A percentile compares a stretch with the other conserved stretches of the same genome.
These are phyloP conservation scores for Boehmeria nivea DNA, from an alignment of 306 rosid species.

Conservation along the genomic window DNA sequence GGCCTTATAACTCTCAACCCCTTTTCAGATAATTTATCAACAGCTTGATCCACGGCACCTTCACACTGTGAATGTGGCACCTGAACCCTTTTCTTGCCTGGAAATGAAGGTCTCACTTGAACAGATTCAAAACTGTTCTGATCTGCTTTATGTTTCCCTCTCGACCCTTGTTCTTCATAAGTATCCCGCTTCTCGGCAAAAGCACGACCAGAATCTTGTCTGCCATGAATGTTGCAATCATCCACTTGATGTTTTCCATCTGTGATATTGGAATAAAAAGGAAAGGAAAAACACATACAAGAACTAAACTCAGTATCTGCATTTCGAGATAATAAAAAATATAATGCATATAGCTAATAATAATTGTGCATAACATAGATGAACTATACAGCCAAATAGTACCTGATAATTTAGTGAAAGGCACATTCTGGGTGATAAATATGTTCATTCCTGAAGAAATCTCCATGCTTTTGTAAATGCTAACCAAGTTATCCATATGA, in stretches of 20 bases:
- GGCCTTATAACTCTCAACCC: conserved; percentile 21
- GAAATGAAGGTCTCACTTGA: conserved; percentile 64
- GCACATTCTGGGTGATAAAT: conserved; percentile 56
- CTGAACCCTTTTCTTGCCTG: conserved; percentile 87
- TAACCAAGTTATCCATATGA: conserved; percentile 84
- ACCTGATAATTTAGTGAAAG: conserved; percentile 53
- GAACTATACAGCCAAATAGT: neutral
- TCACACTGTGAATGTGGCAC: conserved; percentile 55
- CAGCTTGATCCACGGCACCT: conserved; percentile 18
- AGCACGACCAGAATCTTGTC: conserved; percentile 20
- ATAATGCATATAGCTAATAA: neutral
- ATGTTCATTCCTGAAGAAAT: conserved; percentile 59
- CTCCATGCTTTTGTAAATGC: conserved; percentile 87
- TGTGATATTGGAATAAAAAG: conserved; percentile 15
- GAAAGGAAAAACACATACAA: neutral
- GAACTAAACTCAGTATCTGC: neutral
- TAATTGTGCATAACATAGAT: too few species aligned
- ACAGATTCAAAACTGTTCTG: conserved; percentile 24
- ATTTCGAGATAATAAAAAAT: neutral
- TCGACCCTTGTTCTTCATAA: conserved; percentile 23
- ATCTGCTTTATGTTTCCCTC: conserved; percentile 21
- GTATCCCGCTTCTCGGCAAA: conserved; percentile 17
- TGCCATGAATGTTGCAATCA: conserved; percentile 19
- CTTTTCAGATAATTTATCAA: conserved; percentile 27
- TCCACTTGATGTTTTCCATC: conserved; percentile 44